Percentiles rank a stretch among this genome's conserved stretches.
phyloP scores from a whole-genome alignment of 1,139 yeast genomes.

The Yamadazyma triangularis region DNA sequence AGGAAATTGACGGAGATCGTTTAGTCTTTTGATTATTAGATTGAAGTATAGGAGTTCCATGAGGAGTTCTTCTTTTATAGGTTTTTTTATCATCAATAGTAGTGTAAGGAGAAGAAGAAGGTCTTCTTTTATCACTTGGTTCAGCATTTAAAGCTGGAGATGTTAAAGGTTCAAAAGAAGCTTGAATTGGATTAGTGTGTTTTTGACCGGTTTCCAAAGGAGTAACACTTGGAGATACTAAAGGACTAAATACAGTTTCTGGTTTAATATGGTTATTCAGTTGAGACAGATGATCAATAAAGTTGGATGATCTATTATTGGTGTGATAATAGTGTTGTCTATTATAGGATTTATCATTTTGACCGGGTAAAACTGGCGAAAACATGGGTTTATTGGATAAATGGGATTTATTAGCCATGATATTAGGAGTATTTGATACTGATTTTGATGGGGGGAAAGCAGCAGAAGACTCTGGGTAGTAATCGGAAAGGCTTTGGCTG shows the following conservation, averaged over 20 bases:
- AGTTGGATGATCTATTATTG: constrained; percentile 14
- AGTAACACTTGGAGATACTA: constrained; percentile 71
- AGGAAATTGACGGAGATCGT: constrained; percentile 11
- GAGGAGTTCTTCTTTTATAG: constrained; percentile 42
- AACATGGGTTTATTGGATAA: constrained; percentile 16
- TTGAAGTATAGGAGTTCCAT: constrained; percentile 42
- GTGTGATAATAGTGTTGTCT: constrained; percentile 42
- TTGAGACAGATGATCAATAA: constrained; percentile 13
- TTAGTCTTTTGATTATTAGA: constrained; percentile 16
- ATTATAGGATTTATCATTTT: constrained; percentile 40
- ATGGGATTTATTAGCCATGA: constrained; percentile 7
- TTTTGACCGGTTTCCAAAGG: constrained; percentile 44
- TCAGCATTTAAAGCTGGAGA: constrained; percentile 65
- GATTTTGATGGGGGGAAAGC: constrained; percentile 30
- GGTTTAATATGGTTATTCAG: constrained; percentile 38
- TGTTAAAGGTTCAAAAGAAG: constrained; percentile 47
- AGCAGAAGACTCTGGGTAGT: constrained; percentile 17
- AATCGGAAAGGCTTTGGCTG: constrained; percentile 1
- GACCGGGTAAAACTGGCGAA: constrained; percentile 43
- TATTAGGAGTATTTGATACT: constrained; percentile 10
- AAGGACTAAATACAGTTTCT: constrained; percentile 62
- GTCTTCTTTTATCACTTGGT: constrained; percentile 24
- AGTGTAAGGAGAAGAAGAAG: constrained; percentile 32
- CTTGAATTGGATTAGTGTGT: constrained; percentile 23
- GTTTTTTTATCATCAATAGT: constrained; percentile 21